phyloP scores from a whole-genome alignment of 1,139 yeast species.

The Diutina ranongensis region DNA sequence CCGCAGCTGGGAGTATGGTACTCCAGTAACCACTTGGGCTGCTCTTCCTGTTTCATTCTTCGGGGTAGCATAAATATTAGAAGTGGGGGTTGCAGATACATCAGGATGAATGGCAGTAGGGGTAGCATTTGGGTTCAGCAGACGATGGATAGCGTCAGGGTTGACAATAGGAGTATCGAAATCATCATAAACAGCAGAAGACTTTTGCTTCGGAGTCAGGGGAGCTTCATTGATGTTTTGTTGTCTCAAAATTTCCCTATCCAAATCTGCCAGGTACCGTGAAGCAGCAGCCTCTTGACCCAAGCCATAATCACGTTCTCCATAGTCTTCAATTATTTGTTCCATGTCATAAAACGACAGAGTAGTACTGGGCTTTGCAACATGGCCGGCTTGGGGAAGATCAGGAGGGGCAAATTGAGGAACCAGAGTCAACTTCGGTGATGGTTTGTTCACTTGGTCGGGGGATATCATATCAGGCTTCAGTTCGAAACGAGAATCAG shows the following conservation, averaged over 20 bases:
- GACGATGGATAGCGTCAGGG: not conserved
- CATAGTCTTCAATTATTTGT: not conserved
- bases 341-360: slow-evolving; percentile 3
- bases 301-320: not conserved
- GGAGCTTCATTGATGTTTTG: not conserved
- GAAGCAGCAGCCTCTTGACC: slow-evolving; percentile 1
- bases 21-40: not conserved
- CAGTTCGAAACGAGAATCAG: not conserved
- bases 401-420: slow-evolving; percentile 3
- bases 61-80: not conserved
- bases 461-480: not conserved
- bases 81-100: not conserved
- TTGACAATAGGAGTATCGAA: not conserved
- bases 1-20: not conserved
- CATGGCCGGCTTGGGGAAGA: not conserved
- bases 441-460: not conserved
- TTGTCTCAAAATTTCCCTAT: not conserved
- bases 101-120: not conserved
- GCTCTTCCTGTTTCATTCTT: no score
- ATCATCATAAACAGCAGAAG: not conserved
- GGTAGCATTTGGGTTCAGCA: not conserved
- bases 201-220: not conserved
- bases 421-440: not conserved
- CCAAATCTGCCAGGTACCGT: not conserved
- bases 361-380: not conserved